Conservation (phyloP, 2,329 filamentous ascomycete genomes). For the Fusarium concolor region DNA sequence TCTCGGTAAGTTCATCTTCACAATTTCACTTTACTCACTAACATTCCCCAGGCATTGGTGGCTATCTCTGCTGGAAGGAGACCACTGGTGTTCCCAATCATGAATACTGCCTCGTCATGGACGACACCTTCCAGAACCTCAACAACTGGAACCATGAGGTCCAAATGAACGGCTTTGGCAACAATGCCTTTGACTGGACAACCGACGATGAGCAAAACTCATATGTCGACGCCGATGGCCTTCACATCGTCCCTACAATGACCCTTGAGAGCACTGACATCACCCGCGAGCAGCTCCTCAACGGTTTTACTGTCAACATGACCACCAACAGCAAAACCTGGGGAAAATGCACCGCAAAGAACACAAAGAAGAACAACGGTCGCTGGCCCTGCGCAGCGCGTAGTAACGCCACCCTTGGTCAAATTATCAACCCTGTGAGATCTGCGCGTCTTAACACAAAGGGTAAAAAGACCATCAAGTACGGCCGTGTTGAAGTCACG, state of each 20-base stretch:
- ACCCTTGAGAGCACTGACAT: conserved; percentile 50
- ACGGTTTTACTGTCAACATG: conserved; percentile 58
- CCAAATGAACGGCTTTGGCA: conserved; percentile 54
- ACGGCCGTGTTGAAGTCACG: conserved; percentile 64
- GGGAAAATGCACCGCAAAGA: conserved; percentile 54
- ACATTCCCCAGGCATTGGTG: conserved; percentile 25
- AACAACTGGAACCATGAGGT: conserved; percentile 61
- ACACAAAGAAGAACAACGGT: conserved; percentile 21
- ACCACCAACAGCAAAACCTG: conserved; percentile 50
- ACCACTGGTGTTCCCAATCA: conserved; percentile 30
- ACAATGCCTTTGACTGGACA: conserved; percentile 64
- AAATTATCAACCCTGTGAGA: conserved; percentile 62
- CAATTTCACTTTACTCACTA: neutral
- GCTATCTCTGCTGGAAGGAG: conserved; percentile 39
- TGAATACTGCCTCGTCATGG: conserved; percentile 45
- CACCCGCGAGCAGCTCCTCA: conserved; percentile 50
- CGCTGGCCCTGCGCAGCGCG: conserved; percentile 50
- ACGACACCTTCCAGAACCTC: conserved; percentile 46
- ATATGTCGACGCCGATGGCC: conserved; percentile 58
- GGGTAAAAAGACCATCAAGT: conserved; percentile 59
- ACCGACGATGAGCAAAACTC: conserved; percentile 59
- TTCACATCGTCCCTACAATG: conserved; percentile 64
- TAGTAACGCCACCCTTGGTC: conserved; percentile 58
- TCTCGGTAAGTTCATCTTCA: conserved; percentile 21
- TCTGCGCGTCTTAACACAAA: conserved; percentile 58